Evolutionary conservation across 257 asterid genomes (phyloP).

Genomic region (Solanum ahanhuiri): DNA sequence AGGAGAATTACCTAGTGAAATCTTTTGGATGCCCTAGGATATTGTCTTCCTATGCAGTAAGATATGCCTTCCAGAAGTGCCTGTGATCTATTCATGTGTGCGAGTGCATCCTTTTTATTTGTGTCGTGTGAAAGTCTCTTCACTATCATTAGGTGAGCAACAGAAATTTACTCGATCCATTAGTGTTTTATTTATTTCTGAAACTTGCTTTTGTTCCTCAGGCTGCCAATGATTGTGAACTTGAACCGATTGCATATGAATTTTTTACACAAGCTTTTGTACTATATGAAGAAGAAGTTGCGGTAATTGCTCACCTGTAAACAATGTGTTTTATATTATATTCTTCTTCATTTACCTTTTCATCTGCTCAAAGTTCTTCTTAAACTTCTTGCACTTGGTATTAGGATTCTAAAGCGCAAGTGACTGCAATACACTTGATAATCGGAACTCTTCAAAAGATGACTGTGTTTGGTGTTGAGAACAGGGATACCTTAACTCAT

Average conservation of each 20-base stretch:
- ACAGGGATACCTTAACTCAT: slow-evolving; percentile 93
- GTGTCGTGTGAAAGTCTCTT: background rate
- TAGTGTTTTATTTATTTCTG: background rate
- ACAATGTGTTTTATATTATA: background rate
- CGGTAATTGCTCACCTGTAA: slow-evolving; percentile 34
- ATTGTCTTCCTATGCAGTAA: background rate
- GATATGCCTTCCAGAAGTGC: background rate
- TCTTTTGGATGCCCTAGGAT: background rate
- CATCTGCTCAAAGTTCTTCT: background rate
- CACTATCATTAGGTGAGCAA: background rate
- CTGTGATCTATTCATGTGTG: background rate
- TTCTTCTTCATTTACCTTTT: background rate
- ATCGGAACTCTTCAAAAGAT: slow-evolving; percentile 95
- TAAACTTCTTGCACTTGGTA: slow-evolving; percentile 9
- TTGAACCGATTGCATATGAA: slow-evolving; percentile 90
- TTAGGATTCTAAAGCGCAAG: slow-evolving; percentile 98
- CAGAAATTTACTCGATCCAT: background rate
- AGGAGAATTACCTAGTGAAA: background rate
- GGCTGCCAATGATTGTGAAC: slow-evolving; percentile 99
- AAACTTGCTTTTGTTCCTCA: slow-evolving; percentile 21
- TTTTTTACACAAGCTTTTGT: slow-evolving; percentile 92
- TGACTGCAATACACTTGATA: slow-evolving; percentile 90
- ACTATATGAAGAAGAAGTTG: slow-evolving; percentile 93
- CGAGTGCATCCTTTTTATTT: background rate
- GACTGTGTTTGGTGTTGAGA: slow-evolving; percentile 92